Evolutionary conservation across 2,329 filamentous ascomycete species (phyloP).

Genomic region (Davidsoniella eucalypti): DNA sequence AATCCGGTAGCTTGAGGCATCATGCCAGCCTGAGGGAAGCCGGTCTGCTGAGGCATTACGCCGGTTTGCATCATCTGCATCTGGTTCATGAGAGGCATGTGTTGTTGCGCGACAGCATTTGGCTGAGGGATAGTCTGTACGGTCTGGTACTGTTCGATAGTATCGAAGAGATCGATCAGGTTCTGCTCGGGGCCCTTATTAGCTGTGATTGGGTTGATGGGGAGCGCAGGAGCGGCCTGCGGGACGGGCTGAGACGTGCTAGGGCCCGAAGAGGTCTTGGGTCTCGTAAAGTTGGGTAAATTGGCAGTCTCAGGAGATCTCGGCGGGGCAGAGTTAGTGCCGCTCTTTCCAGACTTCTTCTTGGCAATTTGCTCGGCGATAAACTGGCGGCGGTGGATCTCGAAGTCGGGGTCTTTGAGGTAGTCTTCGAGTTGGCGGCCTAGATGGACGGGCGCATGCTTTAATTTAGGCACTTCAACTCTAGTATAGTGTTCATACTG

Average conservation of each 20-base stretch:
- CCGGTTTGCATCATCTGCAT: conserved; percentile 18
- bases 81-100: conserved; percentile 10
- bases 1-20: conserved; percentile 16
- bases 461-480: conserved; percentile 88
- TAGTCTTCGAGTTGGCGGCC: conserved; percentile 87
- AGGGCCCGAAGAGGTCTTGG: conserved; percentile 22
- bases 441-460: conserved; percentile 87
- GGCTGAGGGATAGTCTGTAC: conserved; percentile 25
- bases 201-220: conserved; percentile 20
- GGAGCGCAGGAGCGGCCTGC: conserved; percentile 15
- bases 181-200: conserved; percentile 53
- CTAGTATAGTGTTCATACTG: conserved; percentile 85
- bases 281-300: conserved; percentile 17
- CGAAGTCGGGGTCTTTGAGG: conserved; percentile 85
- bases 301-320: conserved; percentile 19
- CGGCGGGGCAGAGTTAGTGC: conserved; percentile 17
- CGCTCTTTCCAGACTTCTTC: conserved; percentile 28
- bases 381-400: conserved; percentile 82
- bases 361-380: conserved; percentile 69
- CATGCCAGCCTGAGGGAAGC: conserved; percentile 17
- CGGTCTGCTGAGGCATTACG: conserved; percentile 26
- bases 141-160: conserved; percentile 78
- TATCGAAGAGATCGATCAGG: conserved; percentile 88
- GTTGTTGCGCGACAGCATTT: background rate
- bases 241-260: background rate